Evolutionary conservation across 2,329 filamentous ascomycete species (phyloP), one percentile per base, ranked within the genome.

Genomic region (Didymosphaeria variabile): DNA sequence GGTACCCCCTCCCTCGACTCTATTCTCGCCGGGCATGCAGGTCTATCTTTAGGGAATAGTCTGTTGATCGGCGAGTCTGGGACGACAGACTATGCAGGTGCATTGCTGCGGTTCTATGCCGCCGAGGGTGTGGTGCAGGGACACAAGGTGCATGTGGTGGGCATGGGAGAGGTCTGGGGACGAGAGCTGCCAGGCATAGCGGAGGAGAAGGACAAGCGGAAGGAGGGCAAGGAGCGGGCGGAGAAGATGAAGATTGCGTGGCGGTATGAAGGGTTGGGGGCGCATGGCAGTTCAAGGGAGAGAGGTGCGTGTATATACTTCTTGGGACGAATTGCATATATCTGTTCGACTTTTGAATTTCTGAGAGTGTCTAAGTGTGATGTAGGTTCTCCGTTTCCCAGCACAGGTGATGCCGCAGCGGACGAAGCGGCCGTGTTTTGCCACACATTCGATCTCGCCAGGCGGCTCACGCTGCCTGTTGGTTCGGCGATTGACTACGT

Each of bases 181-280:
- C 84, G 91, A 65, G 93, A 94, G 68, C 82, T 99, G 23, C 95
- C 95, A 3, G 94, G 91, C 0, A 77, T 96, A 36, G 84, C 85
- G 50, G 78, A 74, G 67, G 68, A 81, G 77, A 77, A 80, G 76
- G 71, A 70, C 26, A 67, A 62, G 44, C 68, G 59, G 73, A 17
- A 65, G 55, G 66, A 68, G 49, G 71, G 68, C 15, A 71, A 70
- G 56, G 80, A 84, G 63, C 57, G 66, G 68, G 69, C 74, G 47
- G 75, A 83, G 34, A 94, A 90, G 79, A 98, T 99, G 95, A 98
- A 97, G 82, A 99, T 99, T 82, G 95, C 95, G 3, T 99, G 95
- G 95, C 87, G 95, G 77, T 99, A 99, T 80, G 94, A 98, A 79
- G 87, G 88, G 36, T 79, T 98, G 56, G 91, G 91, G 86, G 88